Evolutionary conservation across 2,329 filamentous ascomycete genomes (phyloP).

Genomic region (Colletotrichum tropicicola): DNA sequence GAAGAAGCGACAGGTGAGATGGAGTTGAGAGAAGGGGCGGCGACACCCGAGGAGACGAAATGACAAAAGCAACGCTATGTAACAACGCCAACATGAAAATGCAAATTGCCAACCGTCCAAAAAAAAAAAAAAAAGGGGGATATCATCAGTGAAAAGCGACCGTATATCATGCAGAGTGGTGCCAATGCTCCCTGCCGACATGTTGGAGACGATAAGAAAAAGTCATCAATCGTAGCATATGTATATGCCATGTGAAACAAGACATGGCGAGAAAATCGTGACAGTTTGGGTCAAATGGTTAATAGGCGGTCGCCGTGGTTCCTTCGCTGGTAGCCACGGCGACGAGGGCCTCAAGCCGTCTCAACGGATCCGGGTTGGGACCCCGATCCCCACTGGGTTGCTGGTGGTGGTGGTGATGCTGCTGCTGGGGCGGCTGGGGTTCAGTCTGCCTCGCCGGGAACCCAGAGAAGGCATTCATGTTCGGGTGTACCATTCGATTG

Average conservation of each 20-base stretch:
- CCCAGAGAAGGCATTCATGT: conserved; percentile 60
- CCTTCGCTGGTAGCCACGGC: conserved; percentile 55
- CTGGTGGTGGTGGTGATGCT: conserved; percentile 26
- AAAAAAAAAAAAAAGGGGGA: conserved; percentile 8
- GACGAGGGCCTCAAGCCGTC: conserved; percentile 52
- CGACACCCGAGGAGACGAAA: neutral
- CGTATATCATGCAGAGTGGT: conserved; percentile 10
- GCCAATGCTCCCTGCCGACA: conserved; percentile 14
- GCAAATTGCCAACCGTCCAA: conserved; percentile 6
- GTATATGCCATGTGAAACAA: neutral
- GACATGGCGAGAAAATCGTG: neutral
- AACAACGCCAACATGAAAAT: conserved; percentile 19
- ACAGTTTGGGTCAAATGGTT: no score
- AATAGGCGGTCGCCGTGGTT: conserved; percentile 52
- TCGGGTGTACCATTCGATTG: conserved; percentile 67
- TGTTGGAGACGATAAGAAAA: neutral
- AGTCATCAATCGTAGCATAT: conserved; percentile 26
- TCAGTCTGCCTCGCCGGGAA: conserved; percentile 52
- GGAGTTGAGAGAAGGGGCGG: conserved; percentile 1
- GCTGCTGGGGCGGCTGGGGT: conserved; percentile 28
- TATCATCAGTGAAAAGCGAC: conserved; percentile 26
- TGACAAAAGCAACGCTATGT: conserved; percentile 26
- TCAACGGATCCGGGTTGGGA: conserved; percentile 42
- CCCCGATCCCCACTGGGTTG: conserved; percentile 38
- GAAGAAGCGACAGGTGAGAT: neutral